These are phyloP conservation scores for Cordyceps cicadae DNA, from an alignment of 2,329 filamentous ascomycete species.

Conservation along the genomic window DNA sequence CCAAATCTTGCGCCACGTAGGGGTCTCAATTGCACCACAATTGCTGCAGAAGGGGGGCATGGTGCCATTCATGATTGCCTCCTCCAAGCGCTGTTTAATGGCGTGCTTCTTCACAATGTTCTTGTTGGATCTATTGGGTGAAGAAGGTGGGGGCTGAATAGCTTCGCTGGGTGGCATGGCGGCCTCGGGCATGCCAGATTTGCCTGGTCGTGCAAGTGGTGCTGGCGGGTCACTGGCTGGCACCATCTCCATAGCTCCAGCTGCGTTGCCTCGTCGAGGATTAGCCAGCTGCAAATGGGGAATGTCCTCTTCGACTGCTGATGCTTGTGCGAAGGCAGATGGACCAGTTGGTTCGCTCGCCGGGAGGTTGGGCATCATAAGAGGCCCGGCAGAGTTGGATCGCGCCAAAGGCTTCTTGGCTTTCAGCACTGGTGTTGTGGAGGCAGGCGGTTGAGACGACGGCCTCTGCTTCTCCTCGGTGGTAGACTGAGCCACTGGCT, in stretches of 20 bases:
- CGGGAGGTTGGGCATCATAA: constrained; percentile 28
- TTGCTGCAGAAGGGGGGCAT: constrained; percentile 86
- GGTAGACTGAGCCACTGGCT: not conserved
- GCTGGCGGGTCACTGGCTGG: constrained; percentile 41
- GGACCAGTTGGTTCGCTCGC: constrained; percentile 45
- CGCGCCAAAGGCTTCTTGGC: constrained; percentile 19
- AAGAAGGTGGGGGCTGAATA: constrained; percentile 25
- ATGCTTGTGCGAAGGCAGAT: constrained; percentile 29
- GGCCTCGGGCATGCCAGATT: constrained; percentile 27
- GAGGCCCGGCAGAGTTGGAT: constrained; percentile 30
- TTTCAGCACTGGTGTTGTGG: constrained; percentile 13
- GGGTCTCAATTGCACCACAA: constrained; percentile 90
- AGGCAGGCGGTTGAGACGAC: constrained; percentile 5
- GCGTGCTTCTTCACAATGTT: constrained; percentile 55
- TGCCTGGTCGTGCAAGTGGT: constrained; percentile 18
- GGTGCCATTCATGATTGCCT: constrained; percentile 65
- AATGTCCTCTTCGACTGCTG: constrained; percentile 14
- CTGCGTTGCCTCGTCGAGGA: constrained; percentile 31
- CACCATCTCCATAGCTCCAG: constrained; percentile 26
- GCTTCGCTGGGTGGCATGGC: constrained; percentile 37
- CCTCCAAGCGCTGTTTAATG: constrained; percentile 51
- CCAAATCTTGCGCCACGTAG: constrained; percentile 92
- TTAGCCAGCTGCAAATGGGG: constrained; percentile 25
- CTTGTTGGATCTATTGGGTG: constrained; percentile 49
- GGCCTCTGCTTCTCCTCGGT: not conserved